Base-by-base conservation (phyloP, 2,329 filamentous ascomycete species). In the Zalaria obscura region DNA sequence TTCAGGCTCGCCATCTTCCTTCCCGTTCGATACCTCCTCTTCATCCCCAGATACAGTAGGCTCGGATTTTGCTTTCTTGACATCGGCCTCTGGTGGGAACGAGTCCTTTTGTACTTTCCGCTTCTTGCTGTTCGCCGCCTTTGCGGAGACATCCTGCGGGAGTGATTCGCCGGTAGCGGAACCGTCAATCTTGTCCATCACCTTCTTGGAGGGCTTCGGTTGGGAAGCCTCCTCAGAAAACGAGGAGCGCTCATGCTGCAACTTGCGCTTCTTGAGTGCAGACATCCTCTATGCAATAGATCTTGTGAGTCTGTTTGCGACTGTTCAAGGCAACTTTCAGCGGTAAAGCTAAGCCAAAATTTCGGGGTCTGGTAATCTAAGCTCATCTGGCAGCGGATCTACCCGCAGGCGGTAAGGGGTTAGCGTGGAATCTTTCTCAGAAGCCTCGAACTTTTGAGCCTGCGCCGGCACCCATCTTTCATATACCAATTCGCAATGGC, bases 401-500 rank as follows among this genome's bases (percentile, higher is more conserved):
- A 7, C 29, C 7, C 18, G 18, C 18, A 18, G 18, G 18, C 18
- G 18, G 18, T 18, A 18, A 18, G 18, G 18, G 18, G 18, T 3
- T 32, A 32, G 29, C 29, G 35, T 36, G 11, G 35, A 36, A 36
- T n/a, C 7, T 11, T 36, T 11, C 27, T 38, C 28, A n/a, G 18
- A 27, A 39, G 25, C 18, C 25, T 32, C 25, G 18, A 28, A 35
- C 25, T 28, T 43, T 11, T 11, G 31, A n/a, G n/a, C 31, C 31
- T 9, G 31, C 38, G 39, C 36, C 31, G 31, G 25, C 25, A 36
- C 3, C 25, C 29, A 47, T 18, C 11, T 41, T 35, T 47, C 37
- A 46, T 37, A 47, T 9, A 25, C 29, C 45, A 43, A 28, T 35
- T 10, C 5, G 49, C 45, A 55, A 93, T 93, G 88, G 86, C 84